Percentiles rank a stretch among this genome's conserved stretches.
Conservation (phyloP, 495 filamentous ascomycete genomes). For the Podospora fimiseda region DNA sequence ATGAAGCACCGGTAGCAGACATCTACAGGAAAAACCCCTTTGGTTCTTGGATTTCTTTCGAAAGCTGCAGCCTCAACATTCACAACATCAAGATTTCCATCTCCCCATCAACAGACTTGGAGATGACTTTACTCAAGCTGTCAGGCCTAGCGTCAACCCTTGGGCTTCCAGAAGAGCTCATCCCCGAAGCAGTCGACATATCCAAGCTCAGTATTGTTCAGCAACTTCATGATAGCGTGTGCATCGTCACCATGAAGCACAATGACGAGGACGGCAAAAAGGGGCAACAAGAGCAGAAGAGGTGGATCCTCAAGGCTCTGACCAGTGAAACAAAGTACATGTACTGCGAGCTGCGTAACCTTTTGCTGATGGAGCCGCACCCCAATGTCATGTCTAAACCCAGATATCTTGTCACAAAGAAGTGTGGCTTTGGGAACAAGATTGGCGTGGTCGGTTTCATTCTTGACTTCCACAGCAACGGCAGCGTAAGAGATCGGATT, state of each 20-base stretch:
- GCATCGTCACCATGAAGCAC: slow-evolving; percentile 32
- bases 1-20: slow-evolving; percentile 1
- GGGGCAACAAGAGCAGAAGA: too few relatives aligned
- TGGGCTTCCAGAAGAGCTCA: slow-evolving; percentile 19
- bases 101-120: slow-evolving; percentile 37
- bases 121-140: slow-evolving; percentile 33
- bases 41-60: slow-evolving; percentile 42
- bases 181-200: slow-evolving; percentile 36
- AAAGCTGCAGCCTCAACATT: slow-evolving; percentile 34
- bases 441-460: slow-evolving; percentile 41
- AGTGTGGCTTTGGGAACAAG: slow-evolving; percentile 40
- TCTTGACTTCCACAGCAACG: slow-evolving; percentile 34
- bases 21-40: slow-evolving; percentile 35
- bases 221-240: slow-evolving; percentile 43
- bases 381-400: slow-evolving; percentile 37
- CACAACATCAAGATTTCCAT: slow-evolving; percentile 32
- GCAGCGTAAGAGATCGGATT: slow-evolving; percentile 38
- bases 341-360: slow-evolving; percentile 41
- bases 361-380: slow-evolving; percentile 38
- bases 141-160: slow-evolving; percentile 24
- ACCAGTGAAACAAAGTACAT: slow-evolving; percentile 44
- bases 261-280: background rate
- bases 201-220: slow-evolving; percentile 32
- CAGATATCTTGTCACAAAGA: slow-evolving; percentile 39
- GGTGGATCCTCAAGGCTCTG: slow-evolving; percentile 46